phyloP scores from a whole-genome alignment of 306 rosid genomes.

The Quercus wislizeni region DNA sequence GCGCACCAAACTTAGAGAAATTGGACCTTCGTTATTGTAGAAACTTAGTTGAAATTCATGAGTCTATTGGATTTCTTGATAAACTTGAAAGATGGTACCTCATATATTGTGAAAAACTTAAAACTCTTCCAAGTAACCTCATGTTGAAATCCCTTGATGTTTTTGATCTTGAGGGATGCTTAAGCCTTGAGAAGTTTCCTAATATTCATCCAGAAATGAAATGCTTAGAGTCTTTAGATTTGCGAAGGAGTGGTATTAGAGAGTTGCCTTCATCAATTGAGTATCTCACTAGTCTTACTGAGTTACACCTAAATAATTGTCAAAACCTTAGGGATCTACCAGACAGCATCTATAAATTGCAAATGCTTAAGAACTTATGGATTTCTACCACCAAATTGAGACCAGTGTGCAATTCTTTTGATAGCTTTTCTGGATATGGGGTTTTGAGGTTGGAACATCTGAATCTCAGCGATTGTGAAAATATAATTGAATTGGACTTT shows the following conservation, averaged over 20 bases:
- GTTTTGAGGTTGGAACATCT: not conserved
- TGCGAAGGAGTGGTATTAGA: no score
- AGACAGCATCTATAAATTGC: not conserved
- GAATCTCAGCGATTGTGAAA: not conserved
- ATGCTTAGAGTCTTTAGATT: no score
- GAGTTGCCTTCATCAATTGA: not conserved
- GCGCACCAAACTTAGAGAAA: slow-evolving; percentile 4
- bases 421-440: no score
- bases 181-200: no score
- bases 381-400: no score
- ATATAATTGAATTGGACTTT: not conserved
- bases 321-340: not conserved
- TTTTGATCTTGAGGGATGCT: no score
- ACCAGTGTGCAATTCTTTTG: no score
- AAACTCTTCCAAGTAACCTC: no score
- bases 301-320: not conserved
- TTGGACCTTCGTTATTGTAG: slow-evolving; percentile 5
- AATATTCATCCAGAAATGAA: no score
- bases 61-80: slow-evolving; percentile 11
- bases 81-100: not conserved
- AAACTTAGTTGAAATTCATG: slow-evolving; percentile 7
- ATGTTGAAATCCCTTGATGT: no score
- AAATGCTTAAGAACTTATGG: no score
- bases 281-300: not conserved
- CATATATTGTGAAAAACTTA: no score